Evolutionary conservation across 2,329 filamentous ascomycete species (phyloP).

Genomic region (Colletotrichum sansevieriae): DNA sequence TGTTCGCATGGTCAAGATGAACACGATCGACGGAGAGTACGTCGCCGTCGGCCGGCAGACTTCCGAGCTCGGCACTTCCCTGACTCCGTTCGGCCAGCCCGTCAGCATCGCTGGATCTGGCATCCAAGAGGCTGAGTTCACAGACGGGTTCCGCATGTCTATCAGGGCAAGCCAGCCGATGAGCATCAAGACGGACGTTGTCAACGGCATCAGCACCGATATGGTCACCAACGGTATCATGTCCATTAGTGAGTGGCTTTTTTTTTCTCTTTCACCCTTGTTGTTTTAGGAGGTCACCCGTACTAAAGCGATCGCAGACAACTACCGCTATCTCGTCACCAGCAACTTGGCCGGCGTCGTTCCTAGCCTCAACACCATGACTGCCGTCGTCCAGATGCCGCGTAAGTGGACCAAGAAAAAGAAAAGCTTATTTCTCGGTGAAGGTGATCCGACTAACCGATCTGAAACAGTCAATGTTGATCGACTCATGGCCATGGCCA

Average conservation of each 20-base stretch:
- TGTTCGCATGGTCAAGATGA: slow-evolving; percentile 44
- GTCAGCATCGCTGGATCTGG: slow-evolving; percentile 43
- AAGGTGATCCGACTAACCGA: slow-evolving; percentile 19
- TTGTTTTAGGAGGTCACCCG: not conserved
- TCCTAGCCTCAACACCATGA: slow-evolving; percentile 43
- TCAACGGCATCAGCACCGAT: slow-evolving; percentile 44
- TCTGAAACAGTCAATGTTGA: slow-evolving; percentile 43
- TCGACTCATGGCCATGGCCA: slow-evolving; percentile 43
- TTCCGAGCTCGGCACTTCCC: slow-evolving; percentile 40
- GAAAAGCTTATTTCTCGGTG: slow-evolving; percentile 1
- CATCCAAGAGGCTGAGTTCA: slow-evolving; percentile 44
- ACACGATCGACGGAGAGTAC: slow-evolving; percentile 43
- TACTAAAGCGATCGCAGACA: slow-evolving; percentile 36
- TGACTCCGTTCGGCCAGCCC: slow-evolving; percentile 43
- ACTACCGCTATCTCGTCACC: slow-evolving; percentile 45
- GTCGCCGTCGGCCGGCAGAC: slow-evolving; percentile 44
- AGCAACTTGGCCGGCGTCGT: slow-evolving; percentile 43
- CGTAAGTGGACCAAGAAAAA: slow-evolving; percentile 35
- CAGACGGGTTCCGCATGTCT: slow-evolving; percentile 45
- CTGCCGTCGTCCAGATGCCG: slow-evolving; percentile 44
- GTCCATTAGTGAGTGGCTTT: slow-evolving; percentile 41
- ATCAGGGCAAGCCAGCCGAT: slow-evolving; percentile 44
- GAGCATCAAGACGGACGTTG: slow-evolving; percentile 43
- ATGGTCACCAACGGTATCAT: slow-evolving; percentile 43
- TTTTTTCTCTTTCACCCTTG: too few species aligned